A percentile compares a stretch with the other conserved stretches of the same genome.
Conservation (phyloP, 768 basidiomycete species). For the Russula foetens region DNA sequence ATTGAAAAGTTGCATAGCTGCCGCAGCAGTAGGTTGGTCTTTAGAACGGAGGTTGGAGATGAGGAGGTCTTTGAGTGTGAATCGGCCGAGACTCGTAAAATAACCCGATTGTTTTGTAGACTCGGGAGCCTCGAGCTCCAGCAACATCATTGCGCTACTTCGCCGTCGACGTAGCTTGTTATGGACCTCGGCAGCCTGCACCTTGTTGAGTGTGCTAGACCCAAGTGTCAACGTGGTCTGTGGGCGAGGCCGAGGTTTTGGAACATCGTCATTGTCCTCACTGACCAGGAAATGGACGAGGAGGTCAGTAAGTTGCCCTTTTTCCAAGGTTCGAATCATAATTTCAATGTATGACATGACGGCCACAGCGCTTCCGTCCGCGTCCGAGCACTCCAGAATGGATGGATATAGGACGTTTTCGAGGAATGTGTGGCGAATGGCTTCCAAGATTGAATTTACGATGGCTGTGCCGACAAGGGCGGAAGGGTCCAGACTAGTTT, state of each 20-base stretch:
- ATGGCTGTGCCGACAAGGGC: conserved; percentile 71
- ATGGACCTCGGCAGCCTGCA: conserved; percentile 32
- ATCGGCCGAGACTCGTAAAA: conserved; percentile 80
- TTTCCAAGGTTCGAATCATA: conserved; percentile 67
- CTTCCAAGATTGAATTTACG: conserved; percentile 73
- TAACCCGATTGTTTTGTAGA: conserved; percentile 68
- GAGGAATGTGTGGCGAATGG: conserved; percentile 78
- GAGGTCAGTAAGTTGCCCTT: conserved; percentile 59
- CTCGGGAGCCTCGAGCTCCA: conserved; percentile 76
- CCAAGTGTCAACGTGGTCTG: conserved; percentile 37
- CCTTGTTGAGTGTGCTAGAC: conserved; percentile 28
- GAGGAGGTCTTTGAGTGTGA: conserved; percentile 86
- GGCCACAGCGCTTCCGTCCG: conserved; percentile 92
- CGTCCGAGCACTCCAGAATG: conserved; percentile 84
- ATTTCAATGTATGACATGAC: conserved; percentile 94
- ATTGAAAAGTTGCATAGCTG: conserved; percentile 75
- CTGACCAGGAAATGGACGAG: conserved; percentile 75
- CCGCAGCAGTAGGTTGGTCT: conserved; percentile 55
- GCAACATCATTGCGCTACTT: conserved; percentile 85
- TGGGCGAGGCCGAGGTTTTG: conserved; percentile 36
- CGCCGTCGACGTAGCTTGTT: conserved; percentile 53
- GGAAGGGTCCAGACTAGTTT: conserved; percentile 48
- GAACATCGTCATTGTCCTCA: conserved; percentile 71
- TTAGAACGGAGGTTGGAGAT: conserved; percentile 68
- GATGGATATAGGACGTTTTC: conserved; percentile 92